Percentiles rank a stretch among this genome's conserved stretches.
Evolutionary conservation across 179 eudicot genomes (phyloP).

Genomic region (Silene noctiflora): DNA sequence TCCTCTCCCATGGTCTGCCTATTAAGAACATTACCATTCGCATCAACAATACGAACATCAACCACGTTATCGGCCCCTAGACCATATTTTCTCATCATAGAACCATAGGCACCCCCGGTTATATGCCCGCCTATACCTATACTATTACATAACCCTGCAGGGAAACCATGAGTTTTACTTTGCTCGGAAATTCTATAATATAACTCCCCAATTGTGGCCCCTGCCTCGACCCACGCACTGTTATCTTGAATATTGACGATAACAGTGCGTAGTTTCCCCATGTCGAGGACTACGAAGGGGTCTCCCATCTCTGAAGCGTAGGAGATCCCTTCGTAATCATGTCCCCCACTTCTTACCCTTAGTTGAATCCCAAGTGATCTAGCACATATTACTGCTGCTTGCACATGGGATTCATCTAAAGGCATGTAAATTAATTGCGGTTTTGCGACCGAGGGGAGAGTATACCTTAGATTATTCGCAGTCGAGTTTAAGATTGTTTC

Average conservation of each 20-base stretch:
- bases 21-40: conserved; percentile 33
- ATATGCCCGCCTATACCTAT: conserved; percentile 53
- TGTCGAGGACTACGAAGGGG: conserved; percentile 37
- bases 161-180: conserved; percentile 39
- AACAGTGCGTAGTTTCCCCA: conserved; percentile 38
- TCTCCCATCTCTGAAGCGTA: conserved; percentile 37
- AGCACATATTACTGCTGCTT: conserved; percentile 35
- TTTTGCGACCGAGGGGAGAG: conserved; percentile 33
- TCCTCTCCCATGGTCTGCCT: conserved; percentile 52
- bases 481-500: conserved; percentile 28
- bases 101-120: conserved; percentile 46
- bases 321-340: conserved; percentile 44
- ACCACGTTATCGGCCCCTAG: conserved; percentile 52
- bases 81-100: conserved; percentile 57
- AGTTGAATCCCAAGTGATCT: conserved; percentile 35
- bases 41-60: conserved; percentile 45
- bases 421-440: conserved; percentile 41
- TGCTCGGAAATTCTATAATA: conserved; percentile 36
- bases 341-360: conserved; percentile 43
- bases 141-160: conserved; percentile 48
- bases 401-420: conserved; percentile 40
- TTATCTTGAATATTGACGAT: conserved; percentile 28
- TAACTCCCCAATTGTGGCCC: conserved; percentile 43
- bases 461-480: conserved; percentile 34
- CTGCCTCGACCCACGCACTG: conserved; percentile 47